Percentiles rank a stretch among this genome's conserved stretches.
These are phyloP conservation scores for Mortierella sp. DNA, from an alignment of 371 early-diverging fungal species.

Conservation along the genomic window DNA sequence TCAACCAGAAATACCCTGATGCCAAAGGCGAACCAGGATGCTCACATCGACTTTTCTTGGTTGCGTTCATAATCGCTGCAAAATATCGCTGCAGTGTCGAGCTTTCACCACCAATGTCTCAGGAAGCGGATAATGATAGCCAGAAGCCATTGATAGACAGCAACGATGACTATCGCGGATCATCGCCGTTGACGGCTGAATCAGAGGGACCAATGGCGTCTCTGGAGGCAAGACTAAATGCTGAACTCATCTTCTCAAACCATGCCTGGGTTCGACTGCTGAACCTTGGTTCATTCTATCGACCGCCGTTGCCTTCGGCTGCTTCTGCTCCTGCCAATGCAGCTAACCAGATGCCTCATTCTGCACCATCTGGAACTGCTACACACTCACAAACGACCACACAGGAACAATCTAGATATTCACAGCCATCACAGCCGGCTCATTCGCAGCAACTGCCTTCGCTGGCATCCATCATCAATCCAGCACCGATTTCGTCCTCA, in stretches of 20 bases:
- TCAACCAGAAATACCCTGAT: conserved; percentile 59
- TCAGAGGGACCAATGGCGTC: background rate
- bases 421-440: background rate
- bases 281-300: conserved; percentile 44
- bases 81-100: conserved; percentile 60
- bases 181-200: background rate
- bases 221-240: conserved; percentile 26
- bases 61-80: conserved; percentile 69
- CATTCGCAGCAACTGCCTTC: conserved; percentile 10
- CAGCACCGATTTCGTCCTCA: background rate
- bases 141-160: conserved; percentile 3
- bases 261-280: conserved; percentile 48
- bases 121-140: conserved; percentile 1
- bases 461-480: conserved; percentile 17
- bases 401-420: conserved; percentile 16
- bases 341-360: background rate
- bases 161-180: background rate
- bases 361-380: conserved; percentile 1
- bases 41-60: conserved; percentile 64
- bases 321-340: background rate
- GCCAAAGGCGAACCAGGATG: conserved; percentile 67
- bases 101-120: conserved; percentile 44
- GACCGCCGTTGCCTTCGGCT: conserved; percentile 14
- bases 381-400: background rate
- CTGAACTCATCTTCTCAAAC: conserved; percentile 47